Conservation (phyloP, 225 moss, liverwort and hornwort species). For the Climacium dendroides region DNA sequence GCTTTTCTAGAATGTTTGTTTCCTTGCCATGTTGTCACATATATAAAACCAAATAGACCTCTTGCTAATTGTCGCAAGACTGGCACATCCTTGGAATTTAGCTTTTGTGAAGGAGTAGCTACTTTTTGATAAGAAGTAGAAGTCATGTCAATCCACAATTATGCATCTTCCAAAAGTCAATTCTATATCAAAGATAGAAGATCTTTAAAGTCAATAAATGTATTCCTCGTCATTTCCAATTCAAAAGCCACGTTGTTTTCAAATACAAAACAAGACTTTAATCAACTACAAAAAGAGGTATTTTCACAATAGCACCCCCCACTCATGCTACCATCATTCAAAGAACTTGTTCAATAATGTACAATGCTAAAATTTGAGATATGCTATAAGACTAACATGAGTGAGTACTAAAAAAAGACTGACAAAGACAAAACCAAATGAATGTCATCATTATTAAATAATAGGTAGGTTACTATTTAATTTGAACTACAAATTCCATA, state of each 20-base stretch:
- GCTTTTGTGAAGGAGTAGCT: background rate
- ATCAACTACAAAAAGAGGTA: background rate
- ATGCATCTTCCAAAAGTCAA: fast-evolving
- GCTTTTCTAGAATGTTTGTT: background rate
- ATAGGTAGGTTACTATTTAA: too few relatives aligned
- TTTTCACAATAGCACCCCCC: fast-evolving
- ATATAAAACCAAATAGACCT: background rate
- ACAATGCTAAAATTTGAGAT: background rate
- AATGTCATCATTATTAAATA: too few relatives aligned
- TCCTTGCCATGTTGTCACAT: background rate
- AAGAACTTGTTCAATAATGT: fast-evolving
- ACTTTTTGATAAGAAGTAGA: too few relatives aligned
- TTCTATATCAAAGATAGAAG: background rate
- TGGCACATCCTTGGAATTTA: background rate
- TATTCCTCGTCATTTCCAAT: fast-evolving
- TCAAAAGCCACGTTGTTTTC: too few relatives aligned
- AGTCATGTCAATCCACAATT: background rate
- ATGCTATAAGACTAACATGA: fast-evolving
- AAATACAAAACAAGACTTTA: background rate
- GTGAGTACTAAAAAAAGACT: fast-evolving
- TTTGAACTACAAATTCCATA: too few relatives aligned
- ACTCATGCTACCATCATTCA: too few relatives aligned
- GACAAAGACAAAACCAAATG: fast-evolving
- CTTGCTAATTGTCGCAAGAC: background rate
- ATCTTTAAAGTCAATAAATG: fast-evolving